Percentiles rank a stretch among this genome's conserved stretches.
Conservation (phyloP, 169 alveolate genomes). For the Besnoitia besnoiti region DNA sequence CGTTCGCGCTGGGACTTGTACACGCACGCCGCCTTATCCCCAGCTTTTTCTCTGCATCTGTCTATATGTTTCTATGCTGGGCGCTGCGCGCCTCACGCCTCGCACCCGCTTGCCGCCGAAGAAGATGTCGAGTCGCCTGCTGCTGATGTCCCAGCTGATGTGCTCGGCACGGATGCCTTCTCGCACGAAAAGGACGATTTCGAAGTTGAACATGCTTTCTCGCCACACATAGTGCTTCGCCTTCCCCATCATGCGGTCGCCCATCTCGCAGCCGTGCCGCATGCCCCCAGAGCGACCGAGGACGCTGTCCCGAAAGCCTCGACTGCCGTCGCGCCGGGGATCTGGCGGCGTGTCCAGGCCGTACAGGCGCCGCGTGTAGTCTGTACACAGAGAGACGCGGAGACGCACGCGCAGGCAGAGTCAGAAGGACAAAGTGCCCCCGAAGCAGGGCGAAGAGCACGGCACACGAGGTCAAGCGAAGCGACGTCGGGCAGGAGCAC, state of each 20-base stretch:
- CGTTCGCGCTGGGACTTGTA: no score
- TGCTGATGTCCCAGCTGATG: conserved; percentile 16
- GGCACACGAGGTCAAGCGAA: no score
- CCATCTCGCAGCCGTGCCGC: conserved; percentile 25
- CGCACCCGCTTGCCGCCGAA: neutral
- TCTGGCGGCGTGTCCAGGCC: conserved; percentile 1
- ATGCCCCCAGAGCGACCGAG: neutral
- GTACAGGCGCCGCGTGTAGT: neutral
- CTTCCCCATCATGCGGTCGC: neutral
- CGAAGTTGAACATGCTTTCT: neutral
- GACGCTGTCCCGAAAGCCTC: neutral
- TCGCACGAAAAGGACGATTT: neutral
- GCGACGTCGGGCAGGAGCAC: neutral
- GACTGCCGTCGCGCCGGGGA: conserved; percentile 18
- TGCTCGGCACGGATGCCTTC: conserved; percentile 11
- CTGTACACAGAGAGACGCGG: neutral
- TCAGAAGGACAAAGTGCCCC: neutral
- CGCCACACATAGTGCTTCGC: conserved; percentile 27
- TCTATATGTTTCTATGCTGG: no score
- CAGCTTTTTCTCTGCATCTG: neutral
- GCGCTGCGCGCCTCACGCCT: neutral
- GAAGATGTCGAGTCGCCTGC: neutral
- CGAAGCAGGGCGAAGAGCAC: neutral
- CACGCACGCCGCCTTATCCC: no score
- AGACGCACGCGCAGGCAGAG: neutral